Evolutionary conservation across 2,329 filamentous ascomycete species (phyloP).

Genomic region (Ceratocystis albifundus): DNA sequence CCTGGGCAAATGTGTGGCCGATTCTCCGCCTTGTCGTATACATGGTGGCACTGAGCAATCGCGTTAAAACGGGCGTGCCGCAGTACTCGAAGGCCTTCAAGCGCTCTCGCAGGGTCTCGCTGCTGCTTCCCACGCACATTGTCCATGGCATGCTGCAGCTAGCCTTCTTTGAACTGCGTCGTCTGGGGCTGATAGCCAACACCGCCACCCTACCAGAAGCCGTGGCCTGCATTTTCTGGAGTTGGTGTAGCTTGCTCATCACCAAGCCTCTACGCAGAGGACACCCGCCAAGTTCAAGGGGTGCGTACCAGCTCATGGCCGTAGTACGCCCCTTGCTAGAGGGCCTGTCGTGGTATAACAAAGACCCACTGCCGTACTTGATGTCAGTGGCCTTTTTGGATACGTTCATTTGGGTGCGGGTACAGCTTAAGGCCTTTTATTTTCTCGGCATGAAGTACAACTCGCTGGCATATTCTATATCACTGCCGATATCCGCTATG

Average conservation of each 20-base stretch:
- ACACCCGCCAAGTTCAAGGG: constrained; percentile 16
- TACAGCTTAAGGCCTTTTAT: constrained; percentile 7
- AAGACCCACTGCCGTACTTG: background rate
- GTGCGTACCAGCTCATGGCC: constrained; percentile 15
- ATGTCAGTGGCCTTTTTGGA: constrained; percentile 16
- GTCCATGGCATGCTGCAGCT: constrained; percentile 12
- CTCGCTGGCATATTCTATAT: constrained; percentile 12
- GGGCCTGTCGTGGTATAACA: constrained; percentile 3
- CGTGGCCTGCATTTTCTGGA: constrained; percentile 7
- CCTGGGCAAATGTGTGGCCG: constrained; percentile 10
- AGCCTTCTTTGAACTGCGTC: constrained; percentile 15
- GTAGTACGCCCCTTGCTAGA: constrained; percentile 16
- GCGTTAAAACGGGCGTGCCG: constrained; percentile 10
- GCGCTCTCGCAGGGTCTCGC: constrained; percentile 15
- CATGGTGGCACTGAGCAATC: background rate
- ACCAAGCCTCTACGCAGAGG: constrained; percentile 20
- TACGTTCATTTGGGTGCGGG: constrained; percentile 18
- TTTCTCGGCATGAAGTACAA: background rate
- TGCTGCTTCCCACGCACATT: constrained; percentile 16
- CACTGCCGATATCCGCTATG: constrained; percentile 5
- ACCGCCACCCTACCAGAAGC: background rate
- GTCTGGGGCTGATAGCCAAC: background rate
- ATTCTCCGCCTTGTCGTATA: constrained; percentile 15
- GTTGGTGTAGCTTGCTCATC: constrained; percentile 10
- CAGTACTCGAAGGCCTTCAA: constrained; percentile 14